Conservation (phyloP, 1,284 basidiomycete genomes). For the Cutaneotrichosporon sp. region DNA sequence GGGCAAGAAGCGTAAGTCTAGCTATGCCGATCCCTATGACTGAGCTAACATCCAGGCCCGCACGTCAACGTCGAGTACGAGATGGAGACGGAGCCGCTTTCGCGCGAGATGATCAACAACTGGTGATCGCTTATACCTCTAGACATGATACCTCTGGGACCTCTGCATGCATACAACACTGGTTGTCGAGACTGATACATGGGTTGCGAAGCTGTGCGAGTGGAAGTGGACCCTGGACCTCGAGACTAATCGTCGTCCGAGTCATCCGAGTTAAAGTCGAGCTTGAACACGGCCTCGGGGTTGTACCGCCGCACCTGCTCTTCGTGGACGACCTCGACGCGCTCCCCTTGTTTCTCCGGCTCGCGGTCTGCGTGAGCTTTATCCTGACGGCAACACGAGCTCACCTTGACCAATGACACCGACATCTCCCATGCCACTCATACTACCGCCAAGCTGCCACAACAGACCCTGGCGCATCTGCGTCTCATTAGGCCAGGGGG, state of each 20-base stretch:
- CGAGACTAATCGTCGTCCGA: constrained; percentile 29
- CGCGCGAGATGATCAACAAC: constrained; percentile 55
- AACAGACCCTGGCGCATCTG: constrained; percentile 46
- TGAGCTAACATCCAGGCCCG: constrained; percentile 51
- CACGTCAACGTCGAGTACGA: constrained; percentile 95
- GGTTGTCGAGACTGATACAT: constrained; percentile 16
- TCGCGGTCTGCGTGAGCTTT: constrained; percentile 13
- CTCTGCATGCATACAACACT: constrained; percentile 31
- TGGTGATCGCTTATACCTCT: constrained; percentile 44
- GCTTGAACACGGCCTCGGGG: constrained; percentile 41
- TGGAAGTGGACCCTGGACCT: background rate
- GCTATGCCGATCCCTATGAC: too few species aligned
- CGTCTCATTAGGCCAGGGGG: constrained; percentile 47
- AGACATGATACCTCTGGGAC: constrained; percentile 10
- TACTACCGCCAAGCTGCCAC: constrained; percentile 46
- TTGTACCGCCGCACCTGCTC: constrained; percentile 39
- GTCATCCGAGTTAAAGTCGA: constrained; percentile 46
- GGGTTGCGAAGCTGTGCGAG: background rate
- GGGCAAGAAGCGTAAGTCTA: constrained; percentile 49
- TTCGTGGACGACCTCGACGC: constrained; percentile 31
- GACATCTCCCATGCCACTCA: constrained; percentile 42
- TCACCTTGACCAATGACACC: constrained; percentile 39
- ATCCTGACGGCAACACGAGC: constrained; percentile 8
- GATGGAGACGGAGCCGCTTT: constrained; percentile 73
- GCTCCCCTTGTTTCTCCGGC: constrained; percentile 16